These are phyloP conservation scores for Hyphodiscus sp. DNA, from an alignment of 2,329 filamentous ascomycete species.

Conservation along the genomic window DNA sequence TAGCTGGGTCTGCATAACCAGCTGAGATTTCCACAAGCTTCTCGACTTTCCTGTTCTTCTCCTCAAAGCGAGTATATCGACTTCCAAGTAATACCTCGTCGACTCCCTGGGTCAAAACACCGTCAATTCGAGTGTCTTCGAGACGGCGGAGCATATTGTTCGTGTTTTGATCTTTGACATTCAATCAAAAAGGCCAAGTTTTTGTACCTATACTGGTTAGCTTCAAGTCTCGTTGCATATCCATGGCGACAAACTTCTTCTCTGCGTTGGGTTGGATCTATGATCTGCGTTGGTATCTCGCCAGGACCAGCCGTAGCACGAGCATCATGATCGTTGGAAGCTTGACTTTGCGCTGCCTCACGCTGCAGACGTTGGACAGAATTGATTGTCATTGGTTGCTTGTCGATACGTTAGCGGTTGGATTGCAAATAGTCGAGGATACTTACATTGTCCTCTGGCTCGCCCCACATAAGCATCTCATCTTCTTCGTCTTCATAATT, in stretches of 20 bases:
- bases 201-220: conserved; percentile 25
- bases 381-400: conserved; percentile 21
- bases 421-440: conserved; percentile 1
- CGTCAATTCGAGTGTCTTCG: background rate
- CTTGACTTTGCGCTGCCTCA: conserved; percentile 12
- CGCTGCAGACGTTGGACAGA: conserved; percentile 17
- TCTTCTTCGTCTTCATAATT: conserved; percentile 59
- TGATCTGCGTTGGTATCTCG: conserved; percentile 26
- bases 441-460: conserved; percentile 56
- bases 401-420: conserved; percentile 27
- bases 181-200: conserved; percentile 25
- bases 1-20: conserved; percentile 61
- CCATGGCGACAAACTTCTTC: conserved; percentile 52
- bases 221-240: conserved; percentile 7
- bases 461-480: conserved; percentile 68
- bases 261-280: conserved; percentile 69
- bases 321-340: background rate
- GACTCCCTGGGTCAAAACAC: background rate
- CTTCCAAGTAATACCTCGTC: background rate
- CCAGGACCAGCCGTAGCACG: conserved; percentile 2
- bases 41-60: background rate
- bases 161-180: background rate
- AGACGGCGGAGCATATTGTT: background rate
- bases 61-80: background rate
- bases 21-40: conserved; percentile 11